Conservation (phyloP, 2,329 filamentous ascomycete genomes). For the Polytolypa hystricis region DNA sequence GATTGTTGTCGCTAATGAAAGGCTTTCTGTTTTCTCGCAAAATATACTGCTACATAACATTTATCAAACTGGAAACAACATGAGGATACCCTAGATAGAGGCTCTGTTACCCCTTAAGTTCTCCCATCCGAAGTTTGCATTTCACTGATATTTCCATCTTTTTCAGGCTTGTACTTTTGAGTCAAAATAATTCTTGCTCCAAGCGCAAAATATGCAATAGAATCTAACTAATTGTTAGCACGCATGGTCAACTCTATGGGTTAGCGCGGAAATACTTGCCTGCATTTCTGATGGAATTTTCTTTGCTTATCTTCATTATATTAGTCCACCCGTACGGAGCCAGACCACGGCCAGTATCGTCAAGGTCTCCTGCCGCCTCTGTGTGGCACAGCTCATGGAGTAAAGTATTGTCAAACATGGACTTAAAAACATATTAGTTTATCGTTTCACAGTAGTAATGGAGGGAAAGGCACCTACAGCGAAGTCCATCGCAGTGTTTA, state of each 20-base stretch:
- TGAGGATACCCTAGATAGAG: no score
- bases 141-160: neutral
- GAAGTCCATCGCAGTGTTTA: neutral
- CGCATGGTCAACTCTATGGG: neutral
- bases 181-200: neutral
- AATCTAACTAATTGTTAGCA: neutral
- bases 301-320: neutral
- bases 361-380: neutral
- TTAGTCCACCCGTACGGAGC: neutral
- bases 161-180: neutral
- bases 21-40: no score
- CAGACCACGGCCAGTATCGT: neutral
- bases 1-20: no score
- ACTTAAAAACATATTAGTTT: neutral
- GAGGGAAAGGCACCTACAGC: neutral
- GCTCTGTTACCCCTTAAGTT: no score
- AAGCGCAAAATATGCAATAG: neutral
- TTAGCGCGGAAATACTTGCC: neutral
- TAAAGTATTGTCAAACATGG: neutral
- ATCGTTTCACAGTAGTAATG: neutral
- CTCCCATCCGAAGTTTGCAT: no score
- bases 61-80: no score
- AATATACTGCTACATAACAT: no score
- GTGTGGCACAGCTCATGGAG: neutral
- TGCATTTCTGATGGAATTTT: neutral